Percentiles rank a stretch among this genome's conserved stretches.
phyloP scores from a whole-genome alignment of 2,329 filamentous ascomycete genomes.

The Hypoxylon sp. region DNA sequence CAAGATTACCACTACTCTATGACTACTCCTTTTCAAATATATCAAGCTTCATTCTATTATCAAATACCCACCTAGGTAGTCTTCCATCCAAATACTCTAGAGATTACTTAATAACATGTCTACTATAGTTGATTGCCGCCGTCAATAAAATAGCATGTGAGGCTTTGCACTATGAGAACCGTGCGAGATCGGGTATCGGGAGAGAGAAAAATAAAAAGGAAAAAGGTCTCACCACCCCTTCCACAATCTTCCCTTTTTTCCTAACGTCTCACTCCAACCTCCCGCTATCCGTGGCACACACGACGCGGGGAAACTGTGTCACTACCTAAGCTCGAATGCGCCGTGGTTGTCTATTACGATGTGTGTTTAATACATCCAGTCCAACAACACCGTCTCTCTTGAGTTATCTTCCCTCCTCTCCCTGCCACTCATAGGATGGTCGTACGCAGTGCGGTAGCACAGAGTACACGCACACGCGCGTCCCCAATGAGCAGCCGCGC shows the following conservation, averaged over 20 bases:
- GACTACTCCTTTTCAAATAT: neutral
- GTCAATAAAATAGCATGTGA: conserved; percentile 1
- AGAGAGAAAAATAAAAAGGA: conserved; percentile 16
- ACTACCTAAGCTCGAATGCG: conserved; percentile 21
- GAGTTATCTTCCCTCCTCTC: neutral
- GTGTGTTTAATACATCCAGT: conserved; percentile 10
- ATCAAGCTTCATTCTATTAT: neutral
- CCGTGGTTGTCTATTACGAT: conserved; percentile 14
- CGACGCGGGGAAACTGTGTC: conserved; percentile 23
- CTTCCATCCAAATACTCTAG: neutral
- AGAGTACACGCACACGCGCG: conserved; percentile 9
- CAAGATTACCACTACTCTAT: neutral
- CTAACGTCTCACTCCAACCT: conserved; percentile 25
- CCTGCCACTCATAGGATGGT: neutral
- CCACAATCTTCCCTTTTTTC: conserved; percentile 37
- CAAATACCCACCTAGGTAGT: neutral
- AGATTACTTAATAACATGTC: conserved; percentile 4
- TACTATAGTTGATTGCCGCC: neutral
- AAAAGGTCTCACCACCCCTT: conserved; percentile 26
- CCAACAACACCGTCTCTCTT: conserved; percentile 9
- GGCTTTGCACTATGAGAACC: conserved; percentile 14
- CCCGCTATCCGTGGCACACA: conserved; percentile 33
- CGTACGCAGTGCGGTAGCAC: conserved; percentile 25
- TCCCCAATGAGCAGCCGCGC: conserved; percentile 1
- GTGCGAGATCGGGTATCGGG: conserved; percentile 29